phyloP scores from a whole-genome alignment of 306 rosid genomes.

The Quercus dentata region DNA sequence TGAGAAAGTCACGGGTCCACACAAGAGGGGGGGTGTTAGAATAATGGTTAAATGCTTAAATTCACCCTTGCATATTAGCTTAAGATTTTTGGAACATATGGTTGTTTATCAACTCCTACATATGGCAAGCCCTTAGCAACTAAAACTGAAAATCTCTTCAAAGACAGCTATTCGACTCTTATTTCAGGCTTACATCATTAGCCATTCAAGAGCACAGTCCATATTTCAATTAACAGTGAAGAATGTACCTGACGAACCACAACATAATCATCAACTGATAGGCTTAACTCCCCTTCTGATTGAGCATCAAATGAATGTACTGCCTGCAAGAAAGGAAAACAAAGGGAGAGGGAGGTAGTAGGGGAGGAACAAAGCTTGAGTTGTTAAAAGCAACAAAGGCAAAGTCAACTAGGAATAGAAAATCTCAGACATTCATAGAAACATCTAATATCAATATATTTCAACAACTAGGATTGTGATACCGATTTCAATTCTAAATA shows the following conservation, averaged over 20 bases:
- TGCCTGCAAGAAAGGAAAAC: slow-evolving; percentile 41
- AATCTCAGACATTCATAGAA: not conserved
- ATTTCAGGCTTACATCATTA: not conserved
- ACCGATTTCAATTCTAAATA: not conserved
- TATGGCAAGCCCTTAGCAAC: no score
- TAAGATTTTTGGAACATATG: no score
- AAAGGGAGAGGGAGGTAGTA: not conserved
- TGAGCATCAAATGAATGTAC: slow-evolving; percentile 90
- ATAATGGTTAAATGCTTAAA: no score
- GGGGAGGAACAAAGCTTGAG: not conserved
- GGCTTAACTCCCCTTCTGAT: slow-evolving; percentile 78
- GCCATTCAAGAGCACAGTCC: not conserved
- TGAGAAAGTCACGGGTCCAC: no score
- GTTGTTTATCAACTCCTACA: no score
- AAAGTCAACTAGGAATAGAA: not conserved
- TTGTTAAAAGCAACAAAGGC: not conserved
- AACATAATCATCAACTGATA: slow-evolving; percentile 73
- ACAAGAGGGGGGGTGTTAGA: no score
- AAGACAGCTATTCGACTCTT: no score
- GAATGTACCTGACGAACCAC: slow-evolving; percentile 76
- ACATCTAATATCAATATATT: not conserved
- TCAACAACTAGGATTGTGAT: not conserved
- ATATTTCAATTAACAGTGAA: not conserved
- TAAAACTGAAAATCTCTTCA: no score
- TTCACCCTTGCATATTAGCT: no score